Conservation (phyloP, 345 rosid genomes). For the Dimocarpus longan region DNA sequence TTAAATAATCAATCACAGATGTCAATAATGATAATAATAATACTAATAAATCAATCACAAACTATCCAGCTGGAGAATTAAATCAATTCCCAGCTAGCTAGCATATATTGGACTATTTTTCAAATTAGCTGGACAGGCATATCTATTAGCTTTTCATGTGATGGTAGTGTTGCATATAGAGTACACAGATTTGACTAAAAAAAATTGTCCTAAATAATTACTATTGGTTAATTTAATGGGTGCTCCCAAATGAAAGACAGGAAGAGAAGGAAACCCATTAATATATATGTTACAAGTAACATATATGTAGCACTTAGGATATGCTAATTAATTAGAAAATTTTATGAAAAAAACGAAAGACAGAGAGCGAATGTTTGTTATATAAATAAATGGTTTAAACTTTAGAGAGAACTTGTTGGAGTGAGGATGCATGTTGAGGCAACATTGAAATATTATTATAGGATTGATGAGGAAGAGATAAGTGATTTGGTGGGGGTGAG, state of each 20-base stretch:
- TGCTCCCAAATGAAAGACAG: background rate
- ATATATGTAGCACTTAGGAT: too few relatives aligned
- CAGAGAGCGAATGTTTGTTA: too few relatives aligned
- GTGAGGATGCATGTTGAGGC: too few relatives aligned
- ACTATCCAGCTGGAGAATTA: background rate
- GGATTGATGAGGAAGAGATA: constrained; percentile 11
- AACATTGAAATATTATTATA: background rate
- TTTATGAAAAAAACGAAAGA: too few relatives aligned
- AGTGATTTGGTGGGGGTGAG: background rate
- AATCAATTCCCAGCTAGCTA: constrained; percentile 14
- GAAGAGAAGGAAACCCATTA: constrained; percentile 8
- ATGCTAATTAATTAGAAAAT: background rate
- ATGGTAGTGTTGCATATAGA: background rate
- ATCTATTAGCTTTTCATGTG: background rate
- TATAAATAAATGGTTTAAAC: too few relatives aligned
- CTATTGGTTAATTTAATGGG: background rate
- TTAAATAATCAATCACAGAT: background rate
- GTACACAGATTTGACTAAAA: too few relatives aligned
- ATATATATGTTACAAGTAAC: background rate
- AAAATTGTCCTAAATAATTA: background rate
- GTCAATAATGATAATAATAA: too few relatives aligned
- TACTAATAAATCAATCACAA: too few relatives aligned
- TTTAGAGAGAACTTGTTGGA: background rate
- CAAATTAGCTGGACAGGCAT: background rate
- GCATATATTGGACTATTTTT: background rate